Base-by-base conservation (phyloP, 2,329 filamentous ascomycete genomes). In the Chalara sp. region DNA sequence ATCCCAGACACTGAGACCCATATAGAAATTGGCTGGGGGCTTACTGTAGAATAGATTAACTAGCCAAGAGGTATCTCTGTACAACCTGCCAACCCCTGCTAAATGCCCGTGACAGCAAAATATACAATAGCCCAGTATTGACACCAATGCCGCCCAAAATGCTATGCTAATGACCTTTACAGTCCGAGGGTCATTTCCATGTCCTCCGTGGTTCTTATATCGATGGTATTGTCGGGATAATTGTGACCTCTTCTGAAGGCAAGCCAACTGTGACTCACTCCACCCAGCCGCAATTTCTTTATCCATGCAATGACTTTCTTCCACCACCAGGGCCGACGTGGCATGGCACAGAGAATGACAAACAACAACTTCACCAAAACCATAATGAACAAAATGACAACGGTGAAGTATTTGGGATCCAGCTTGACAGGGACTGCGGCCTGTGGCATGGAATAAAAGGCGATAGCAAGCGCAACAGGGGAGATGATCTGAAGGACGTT, bases 401-500 rank as follows among this genome's bases (percentile, higher is more conserved):
- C 1, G 2, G n/a, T 29, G 40, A 52, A 52, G 5, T 46, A 48
- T 42, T 13, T 40, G 21, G 46, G 30, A 32, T 11, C 46, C 28
- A 42, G n/a, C 6, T 35, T 21, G 42, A 48, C 48, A 5, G 50
- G 50, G 28, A 52, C 32, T 29, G n/a, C 45, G n/a, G 13, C 21
- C 43, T 46, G 50, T 32, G 41, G 46, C 50, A 52, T 52, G 13
- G 35, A 48, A 35, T 48, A 52, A n/a, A 45, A 44, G 3, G 46
- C 45, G 21, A 37, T 39, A 10, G 50, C 35, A 3, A 52, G 50
- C 11, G 50, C 46, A 32, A 48, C n/a, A 41, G 51, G 51, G 13
- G 40, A 50, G 13, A 50, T 32, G n/a, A 53, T 32, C 51, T 53
- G 32, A 37, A 46, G 32, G 13, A 3, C 5, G 39, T 47, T 46